Base-by-base conservation (phyloP, 768 basidiomycete species). In the Clitopilus passeckerianus region DNA sequence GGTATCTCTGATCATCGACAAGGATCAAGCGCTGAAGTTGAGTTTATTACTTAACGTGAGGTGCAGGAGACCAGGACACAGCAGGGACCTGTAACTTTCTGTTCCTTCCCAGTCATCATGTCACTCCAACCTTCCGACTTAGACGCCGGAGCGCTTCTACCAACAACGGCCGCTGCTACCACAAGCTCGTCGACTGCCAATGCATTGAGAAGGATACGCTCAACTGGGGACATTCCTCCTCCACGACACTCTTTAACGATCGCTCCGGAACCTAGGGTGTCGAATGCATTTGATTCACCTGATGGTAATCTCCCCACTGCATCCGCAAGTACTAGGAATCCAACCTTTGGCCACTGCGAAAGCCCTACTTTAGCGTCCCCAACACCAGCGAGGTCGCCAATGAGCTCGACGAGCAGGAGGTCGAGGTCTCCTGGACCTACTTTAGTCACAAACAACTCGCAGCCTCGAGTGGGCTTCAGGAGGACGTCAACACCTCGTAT, bases 171-270 rank as follows among this genome's bases (percentile, higher is more conserved):
- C 59, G 65, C 27, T 62, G 59, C 54, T 22, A 56, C 34, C 61
- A 61, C 37, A 67, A 73, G 46, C 18, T 50, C 20, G 22, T 18
- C 46, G 46, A 20, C 46, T 18, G 46, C 46, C 55, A 67, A 61
- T 15, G 55, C 66, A 8, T 58, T 78, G 54, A 75, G 77, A 37
- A 69, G 77, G 50, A 71, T 68, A 18, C 71, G 76, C 50, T 79
- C 80, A 12, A 67, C 72, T 35, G 75, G 76, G 6, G 78, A 78
- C 60, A 69, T 75, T 14, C 73, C 74, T 53, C 70, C 67, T 54
- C 65, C 60, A n/a, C 70, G 74, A 18, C 72, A 71, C 20, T 63
- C 65, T 1, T 59, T 60, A 6, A 50, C 46, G 20, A 50, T 50
- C 46, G 20, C n/a, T 5, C 46, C 46, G 18, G 37, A 41, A 41